Conservation (phyloP, 495 filamentous ascomycete genomes). For the Aspergillus olivimuriae region DNA sequence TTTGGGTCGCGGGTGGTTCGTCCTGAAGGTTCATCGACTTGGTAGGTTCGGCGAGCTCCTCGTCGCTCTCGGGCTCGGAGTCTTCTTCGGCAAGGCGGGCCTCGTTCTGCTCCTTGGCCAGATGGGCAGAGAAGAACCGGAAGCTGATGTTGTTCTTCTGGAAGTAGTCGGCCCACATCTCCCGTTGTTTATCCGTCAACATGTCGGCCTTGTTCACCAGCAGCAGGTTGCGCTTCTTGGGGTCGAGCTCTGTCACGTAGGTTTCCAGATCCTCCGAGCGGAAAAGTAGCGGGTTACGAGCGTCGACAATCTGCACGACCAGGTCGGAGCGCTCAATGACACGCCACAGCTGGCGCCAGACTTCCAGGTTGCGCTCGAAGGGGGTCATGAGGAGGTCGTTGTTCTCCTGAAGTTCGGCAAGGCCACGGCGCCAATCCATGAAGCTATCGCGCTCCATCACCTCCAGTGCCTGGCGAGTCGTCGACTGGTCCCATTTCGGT, state of each 20-base stretch:
- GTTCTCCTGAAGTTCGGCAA: constrained; percentile 88
- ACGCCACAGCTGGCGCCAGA: constrained; percentile 97
- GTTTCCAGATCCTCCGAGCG: constrained; percentile 86
- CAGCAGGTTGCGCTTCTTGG: constrained; percentile 83
- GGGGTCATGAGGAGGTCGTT: constrained; percentile 96
- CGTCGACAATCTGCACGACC: constrained; percentile 98
- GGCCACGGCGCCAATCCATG: constrained; percentile 79
- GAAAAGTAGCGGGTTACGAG: constrained; percentile 89
- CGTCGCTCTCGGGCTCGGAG: constrained; percentile 42
- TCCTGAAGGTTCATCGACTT: constrained; percentile 37
- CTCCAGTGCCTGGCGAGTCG: constrained; percentile 78
- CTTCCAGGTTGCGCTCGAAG: constrained; percentile 95
- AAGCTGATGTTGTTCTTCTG: constrained; percentile 74
- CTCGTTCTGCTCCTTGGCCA: constrained; percentile 86
- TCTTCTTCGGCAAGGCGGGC: constrained; percentile 45
- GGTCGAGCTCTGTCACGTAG: constrained; percentile 89
- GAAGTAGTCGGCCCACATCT: constrained; percentile 85
- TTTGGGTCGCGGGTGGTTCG: constrained; percentile 44
- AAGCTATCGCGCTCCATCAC: constrained; percentile 71
- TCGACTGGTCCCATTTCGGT: constrained; percentile 79
- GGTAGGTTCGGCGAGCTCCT: constrained; percentile 30
- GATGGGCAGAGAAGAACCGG: constrained; percentile 88
- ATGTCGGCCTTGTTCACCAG: constrained; percentile 99
- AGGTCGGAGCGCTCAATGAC: constrained; percentile 96
- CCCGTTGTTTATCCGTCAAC: constrained; percentile 85